These are phyloP conservation scores for Lactarius quietus DNA, from an alignment of 768 basidiomycete genomes.

Conservation along the genomic window DNA sequence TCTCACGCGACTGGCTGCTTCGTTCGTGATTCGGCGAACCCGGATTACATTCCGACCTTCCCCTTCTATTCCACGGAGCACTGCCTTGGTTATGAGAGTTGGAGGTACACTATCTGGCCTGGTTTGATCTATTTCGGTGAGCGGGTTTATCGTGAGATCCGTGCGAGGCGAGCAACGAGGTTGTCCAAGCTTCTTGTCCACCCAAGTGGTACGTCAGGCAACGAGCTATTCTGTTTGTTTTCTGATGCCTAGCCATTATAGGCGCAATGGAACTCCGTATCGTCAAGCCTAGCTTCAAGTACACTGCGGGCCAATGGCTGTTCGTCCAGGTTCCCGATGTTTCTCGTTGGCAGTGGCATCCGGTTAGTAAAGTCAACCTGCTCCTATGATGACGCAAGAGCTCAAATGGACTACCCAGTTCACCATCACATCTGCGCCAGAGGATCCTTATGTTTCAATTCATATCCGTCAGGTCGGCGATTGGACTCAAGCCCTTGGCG, in stretches of 20 bases:
- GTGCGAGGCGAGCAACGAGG: slow-evolving; percentile 71
- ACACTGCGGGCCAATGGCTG: slow-evolving; percentile 89
- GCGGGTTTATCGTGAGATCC: slow-evolving; percentile 77
- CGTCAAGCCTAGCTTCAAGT: slow-evolving; percentile 87
- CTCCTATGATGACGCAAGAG: neutral
- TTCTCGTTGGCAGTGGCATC: slow-evolving; percentile 87
- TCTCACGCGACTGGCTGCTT: slow-evolving; percentile 93
- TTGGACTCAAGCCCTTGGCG: slow-evolving; percentile 79
- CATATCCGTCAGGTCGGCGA: slow-evolving; percentile 95
- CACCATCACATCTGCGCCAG: slow-evolving; percentile 92
- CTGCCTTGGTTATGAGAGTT: slow-evolving; percentile 88
- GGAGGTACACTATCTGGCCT: slow-evolving; percentile 91
- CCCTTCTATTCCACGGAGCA: slow-evolving; percentile 87
- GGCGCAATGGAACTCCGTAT: slow-evolving; percentile 94
- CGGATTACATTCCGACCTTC: slow-evolving; percentile 66
- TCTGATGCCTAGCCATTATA: slow-evolving; percentile 29
- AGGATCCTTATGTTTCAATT: slow-evolving; percentile 87
- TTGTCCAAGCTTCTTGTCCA: slow-evolving; percentile 87
- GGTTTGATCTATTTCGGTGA: slow-evolving; percentile 88
- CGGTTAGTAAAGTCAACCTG: slow-evolving; percentile 54
- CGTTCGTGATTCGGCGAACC: slow-evolving; percentile 78
- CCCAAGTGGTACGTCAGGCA: slow-evolving; percentile 63
- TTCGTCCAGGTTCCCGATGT: slow-evolving; percentile 88
- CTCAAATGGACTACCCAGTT: slow-evolving; percentile 48
- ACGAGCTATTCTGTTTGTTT: neutral